Evolutionary conservation across 768 basidiomycete species (phyloP), one percentile per base, ranked within the genome.

Genomic region (Serendipita vermifera): DNA sequence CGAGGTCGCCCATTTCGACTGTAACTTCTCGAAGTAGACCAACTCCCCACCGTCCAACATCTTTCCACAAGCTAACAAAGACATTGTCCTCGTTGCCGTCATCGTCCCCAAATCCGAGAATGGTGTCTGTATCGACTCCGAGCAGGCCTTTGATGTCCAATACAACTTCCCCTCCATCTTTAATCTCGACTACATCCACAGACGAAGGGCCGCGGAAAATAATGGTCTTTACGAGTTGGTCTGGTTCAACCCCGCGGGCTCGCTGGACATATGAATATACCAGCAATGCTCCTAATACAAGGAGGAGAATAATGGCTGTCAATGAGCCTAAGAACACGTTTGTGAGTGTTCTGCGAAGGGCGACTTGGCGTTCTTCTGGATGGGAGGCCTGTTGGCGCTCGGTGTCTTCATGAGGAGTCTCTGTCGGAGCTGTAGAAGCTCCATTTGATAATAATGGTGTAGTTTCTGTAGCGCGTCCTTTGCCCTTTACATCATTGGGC

Each of bases 231-330:
- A 9, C 24, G 11, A 43, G 20, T 11, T 43, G 11, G 24, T 43
- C 41, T 9, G 41, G 20, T 9, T 22, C 20, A 22, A 43, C 41
- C 15, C 24, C 24, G 14, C 41, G 14, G 11, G 41, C 41, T 11
- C 41, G 41, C 24, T 43, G 41, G 14, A 22, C 41, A 22, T 43
- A 43, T 24, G 41, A 43, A 43, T 43, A 43, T 15, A 43, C 41
- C 24, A 43, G 20, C 11, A 43, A 22, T 11, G 24, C 41, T 13
- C 41, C 20, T 11, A 22, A 13, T 13, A 43, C 41, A 22, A 43
- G 24, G 9, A 43, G 11, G 9, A 43, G 11, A 22, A 43, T 22
- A 22, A 43, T 22, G 24, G 20, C 24, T 11, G 41, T 43, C 24
- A 43, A 24, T 14, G 41, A 43, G 15, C 14, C 41, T 9, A 43